phyloP scores from a whole-genome alignment of 305 asterid genomes.

The Plantago lanceolata region DNA sequence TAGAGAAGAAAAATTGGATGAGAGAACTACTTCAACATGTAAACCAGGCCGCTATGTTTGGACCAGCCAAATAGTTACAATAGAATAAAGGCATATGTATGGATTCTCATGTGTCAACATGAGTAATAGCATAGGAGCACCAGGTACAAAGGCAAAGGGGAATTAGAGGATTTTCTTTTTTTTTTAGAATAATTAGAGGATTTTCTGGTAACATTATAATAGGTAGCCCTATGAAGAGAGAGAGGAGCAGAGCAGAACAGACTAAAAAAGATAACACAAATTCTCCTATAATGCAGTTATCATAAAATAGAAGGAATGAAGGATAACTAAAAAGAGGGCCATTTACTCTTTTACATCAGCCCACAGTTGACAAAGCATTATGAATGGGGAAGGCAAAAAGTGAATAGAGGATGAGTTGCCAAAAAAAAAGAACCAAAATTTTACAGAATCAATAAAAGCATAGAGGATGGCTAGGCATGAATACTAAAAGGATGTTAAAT shows the following conservation, averaged over 20 bases:
- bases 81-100: no score
- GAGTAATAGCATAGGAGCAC: constrained; percentile 1
- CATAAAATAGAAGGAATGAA: background rate
- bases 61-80: background rate
- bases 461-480: background rate
- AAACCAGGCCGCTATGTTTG: background rate
- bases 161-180: no score
- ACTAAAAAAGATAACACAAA: background rate
- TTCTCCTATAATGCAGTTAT: background rate
- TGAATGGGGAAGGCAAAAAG: background rate
- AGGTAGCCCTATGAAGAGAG: background rate
- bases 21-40: background rate
- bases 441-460: constrained; percentile 17
- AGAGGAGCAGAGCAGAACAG: background rate
- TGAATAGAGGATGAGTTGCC: background rate
- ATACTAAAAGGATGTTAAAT: background rate
- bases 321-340: background rate
- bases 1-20: background rate
- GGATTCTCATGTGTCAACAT: background rate
- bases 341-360: background rate
- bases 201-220: no score
- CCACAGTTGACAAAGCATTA: background rate
- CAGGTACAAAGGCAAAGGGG: background rate
- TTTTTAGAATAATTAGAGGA: no score
- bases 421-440: constrained; percentile 7